A percentile compares a stretch with the other conserved stretches of the same genome.
Evolutionary conservation across 179 eudicot species (phyloP).

Genomic region (Carnegiea gigantea): DNA sequence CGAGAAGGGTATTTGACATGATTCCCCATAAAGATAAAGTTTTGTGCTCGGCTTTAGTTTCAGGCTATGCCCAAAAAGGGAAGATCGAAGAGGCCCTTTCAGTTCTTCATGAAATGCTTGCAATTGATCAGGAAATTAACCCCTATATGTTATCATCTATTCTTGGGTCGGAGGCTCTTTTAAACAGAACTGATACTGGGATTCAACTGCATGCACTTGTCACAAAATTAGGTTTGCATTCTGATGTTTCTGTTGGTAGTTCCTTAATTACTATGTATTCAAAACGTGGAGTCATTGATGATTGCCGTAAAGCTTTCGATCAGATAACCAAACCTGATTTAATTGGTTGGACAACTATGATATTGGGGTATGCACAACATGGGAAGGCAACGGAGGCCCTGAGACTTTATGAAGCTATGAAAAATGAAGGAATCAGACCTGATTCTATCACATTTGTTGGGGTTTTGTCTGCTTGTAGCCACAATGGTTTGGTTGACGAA

Average conservation of each 20-base stretch:
- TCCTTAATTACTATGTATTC: slow-evolving; percentile 71
- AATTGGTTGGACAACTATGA: slow-evolving; percentile 76
- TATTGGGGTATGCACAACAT: slow-evolving; percentile 70
- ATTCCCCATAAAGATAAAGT: slow-evolving; percentile 54
- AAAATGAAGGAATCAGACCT: slow-evolving; percentile 53
- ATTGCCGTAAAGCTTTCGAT: slow-evolving; percentile 55
- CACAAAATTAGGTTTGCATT: slow-evolving; percentile 55
- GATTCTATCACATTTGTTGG: slow-evolving; percentile 82
- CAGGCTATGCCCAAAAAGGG: slow-evolving; percentile 72
- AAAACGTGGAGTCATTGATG: slow-evolving; percentile 57
- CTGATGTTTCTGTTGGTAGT: slow-evolving; percentile 63
- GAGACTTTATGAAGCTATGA: slow-evolving; percentile 56
- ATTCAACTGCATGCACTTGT: slow-evolving; percentile 52
- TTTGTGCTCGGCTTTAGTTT: slow-evolving; percentile 64
- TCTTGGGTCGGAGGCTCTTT: slow-evolving; percentile 45
- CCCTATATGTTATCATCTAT: slow-evolving; percentile 64
- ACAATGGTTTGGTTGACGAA: slow-evolving; percentile 75
- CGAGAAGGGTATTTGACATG: slow-evolving; percentile 58
- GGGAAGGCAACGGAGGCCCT: slow-evolving; percentile 72
- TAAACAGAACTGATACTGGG: slow-evolving; percentile 41
- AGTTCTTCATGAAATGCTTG: slow-evolving; percentile 53
- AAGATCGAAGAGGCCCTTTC: slow-evolving; percentile 49
- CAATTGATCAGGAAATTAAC: slow-evolving; percentile 40
- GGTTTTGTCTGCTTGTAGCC: slow-evolving; percentile 87
- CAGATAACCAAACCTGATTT: slow-evolving; percentile 56